A percentile compares a stretch with the other conserved stretches of the same genome.
These are phyloP conservation scores for Neurospora sublineolata DNA, from an alignment of 495 filamentous ascomycete species.

Conservation along the genomic window DNA sequence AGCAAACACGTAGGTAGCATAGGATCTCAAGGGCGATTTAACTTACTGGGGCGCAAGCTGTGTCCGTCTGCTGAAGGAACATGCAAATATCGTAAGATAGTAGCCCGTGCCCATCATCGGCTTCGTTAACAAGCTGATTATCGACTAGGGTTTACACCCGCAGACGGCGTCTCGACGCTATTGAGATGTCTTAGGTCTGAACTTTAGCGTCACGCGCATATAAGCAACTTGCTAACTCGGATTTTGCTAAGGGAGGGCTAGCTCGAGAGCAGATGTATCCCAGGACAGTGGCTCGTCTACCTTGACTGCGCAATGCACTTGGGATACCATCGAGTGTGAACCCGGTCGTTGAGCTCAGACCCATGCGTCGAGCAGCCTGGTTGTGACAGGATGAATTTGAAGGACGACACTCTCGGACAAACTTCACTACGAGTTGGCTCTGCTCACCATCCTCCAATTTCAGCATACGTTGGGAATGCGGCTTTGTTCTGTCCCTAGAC, in stretches of 20 bases:
- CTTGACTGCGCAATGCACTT: not conserved
- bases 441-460: not conserved
- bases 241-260: not conserved
- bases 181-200: not conserved
- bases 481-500: not conserved
- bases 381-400: not conserved
- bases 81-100: not conserved
- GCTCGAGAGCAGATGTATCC: not conserved
- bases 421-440: not conserved
- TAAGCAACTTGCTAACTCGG: not conserved
- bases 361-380: not conserved
- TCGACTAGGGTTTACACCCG: not conserved
- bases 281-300: not conserved
- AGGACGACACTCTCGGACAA: not conserved
- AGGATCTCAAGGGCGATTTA: not conserved
- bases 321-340: not conserved
- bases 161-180: not conserved
- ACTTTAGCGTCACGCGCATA: not conserved
- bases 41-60: not conserved
- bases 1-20: not conserved
- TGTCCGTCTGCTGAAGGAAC: not conserved
- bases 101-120: not conserved
- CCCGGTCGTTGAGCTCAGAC: not conserved
- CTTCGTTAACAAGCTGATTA: not conserved
- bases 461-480: not conserved